Conservation (phyloP, 108 stramenopile genomes). For the Nannochloropsis gaditana region DNA sequence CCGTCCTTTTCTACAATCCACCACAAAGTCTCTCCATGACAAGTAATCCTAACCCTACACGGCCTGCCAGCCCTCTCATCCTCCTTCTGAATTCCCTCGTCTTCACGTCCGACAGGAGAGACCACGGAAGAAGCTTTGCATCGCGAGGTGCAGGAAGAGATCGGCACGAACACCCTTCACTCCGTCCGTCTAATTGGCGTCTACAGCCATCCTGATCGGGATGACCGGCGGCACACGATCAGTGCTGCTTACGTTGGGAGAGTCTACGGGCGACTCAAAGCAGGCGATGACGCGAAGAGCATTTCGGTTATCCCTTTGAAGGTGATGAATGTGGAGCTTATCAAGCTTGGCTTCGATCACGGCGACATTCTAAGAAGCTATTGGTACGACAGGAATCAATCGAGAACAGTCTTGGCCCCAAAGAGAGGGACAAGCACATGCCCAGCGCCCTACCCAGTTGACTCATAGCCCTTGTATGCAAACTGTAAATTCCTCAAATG, state of each 20-base stretch:
- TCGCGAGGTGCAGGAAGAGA: slow-evolving; percentile 2
- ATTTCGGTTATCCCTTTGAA: background rate
- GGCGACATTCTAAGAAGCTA: slow-evolving; percentile 16
- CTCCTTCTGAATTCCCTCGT: background rate
- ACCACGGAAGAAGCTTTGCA: background rate
- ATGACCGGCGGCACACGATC: slow-evolving; percentile 6
- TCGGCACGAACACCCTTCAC: background rate
- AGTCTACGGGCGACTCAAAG: background rate
- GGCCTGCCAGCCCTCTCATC: background rate
- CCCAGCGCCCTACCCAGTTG: too few relatives aligned
- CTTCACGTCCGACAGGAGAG: background rate
- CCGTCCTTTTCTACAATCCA: too few relatives aligned
- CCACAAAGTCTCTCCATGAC: too few relatives aligned
- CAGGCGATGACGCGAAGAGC: background rate
- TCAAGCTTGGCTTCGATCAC: background rate
- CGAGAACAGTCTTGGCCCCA: too few relatives aligned
- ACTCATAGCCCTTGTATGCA: too few relatives aligned
- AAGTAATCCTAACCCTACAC: background rate
- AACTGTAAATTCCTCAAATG: too few relatives aligned
- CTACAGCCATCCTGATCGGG: background rate
- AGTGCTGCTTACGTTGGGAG: background rate
- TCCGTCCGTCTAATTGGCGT: background rate
- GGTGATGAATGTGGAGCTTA: slow-evolving; percentile 8
- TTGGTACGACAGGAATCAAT: background rate
- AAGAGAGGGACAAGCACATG: too few relatives aligned